Evolutionary conservation across 1,284 basidiomycete species (phyloP), one percentile per base, ranked within the genome.

Genomic region (Ustanciosporium gigantosporum): DNA sequence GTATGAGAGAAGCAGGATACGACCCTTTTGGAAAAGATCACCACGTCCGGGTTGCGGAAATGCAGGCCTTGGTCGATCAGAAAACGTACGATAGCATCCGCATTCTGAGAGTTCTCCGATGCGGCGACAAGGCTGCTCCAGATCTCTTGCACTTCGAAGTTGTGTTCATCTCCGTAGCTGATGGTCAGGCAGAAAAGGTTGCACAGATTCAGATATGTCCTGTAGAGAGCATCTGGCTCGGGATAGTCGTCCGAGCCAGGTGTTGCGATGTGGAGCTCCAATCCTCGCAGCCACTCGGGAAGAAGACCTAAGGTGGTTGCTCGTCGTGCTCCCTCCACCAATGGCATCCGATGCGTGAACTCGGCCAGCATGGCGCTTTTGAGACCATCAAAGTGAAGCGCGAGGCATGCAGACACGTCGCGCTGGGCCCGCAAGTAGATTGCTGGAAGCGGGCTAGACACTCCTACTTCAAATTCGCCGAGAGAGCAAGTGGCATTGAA

Each of bases 1-100:
- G 89, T 89, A 48, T 88, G 86, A 36, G 89, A 90, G 13, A 96
- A 82, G 60, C 86, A 92, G 0, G 91, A 88, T 22, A 94, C 85
- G 41, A 93, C 86, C 59, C 87, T 87, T 40, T 88, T 86, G 1
- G 89, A 88, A 69, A 89, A 88, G 38, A 81, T 82, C 48, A 93
- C 84, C 74, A 91, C 94, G 9, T 86, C 83, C 4, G 84, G 83
- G 62, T 85, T 90, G 23, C 88, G 87, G 34, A 91, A 86, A 78
- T 88, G 89, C 46, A 88, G 86, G 0, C 89, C 88, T 69, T 95
- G 90, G 62, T 92, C 89, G 35, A 95, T 82, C 3, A 95, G 80
- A 78, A 92, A 95, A 36, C 87, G 85, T 44, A 90, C 82, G 17
- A 91, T 83, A 0, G 89, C 88, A 55, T 87, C 87, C 0, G 88